These are phyloP conservation scores for Septoria petroselini DNA, from an alignment of 2,329 filamentous ascomycete species.

Conservation along the genomic window DNA sequence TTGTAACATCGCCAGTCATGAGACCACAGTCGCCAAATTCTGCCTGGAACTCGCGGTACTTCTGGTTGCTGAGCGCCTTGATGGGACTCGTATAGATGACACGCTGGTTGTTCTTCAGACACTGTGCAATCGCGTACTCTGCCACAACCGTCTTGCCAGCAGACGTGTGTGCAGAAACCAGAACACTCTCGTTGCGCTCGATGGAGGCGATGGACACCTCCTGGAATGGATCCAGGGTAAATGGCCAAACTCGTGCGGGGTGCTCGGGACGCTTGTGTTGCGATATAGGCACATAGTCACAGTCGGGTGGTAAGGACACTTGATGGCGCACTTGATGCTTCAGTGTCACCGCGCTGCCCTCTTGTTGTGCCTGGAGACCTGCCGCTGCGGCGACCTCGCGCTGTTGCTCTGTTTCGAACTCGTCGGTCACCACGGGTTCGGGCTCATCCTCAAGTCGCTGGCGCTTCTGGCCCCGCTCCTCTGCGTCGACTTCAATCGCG, in stretches of 20 bases:
- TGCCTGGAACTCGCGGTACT: constrained; percentile 92
- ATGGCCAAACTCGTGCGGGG: constrained; percentile 79
- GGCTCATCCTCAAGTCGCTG: constrained; percentile 62
- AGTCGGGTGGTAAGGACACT: constrained; percentile 84
- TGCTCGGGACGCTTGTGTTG: constrained; percentile 86
- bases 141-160: constrained; percentile 98
- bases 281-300: constrained; percentile 76
- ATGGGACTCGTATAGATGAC: constrained; percentile 99
- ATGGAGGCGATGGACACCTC: constrained; percentile 92
- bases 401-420: constrained; percentile 91
- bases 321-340: constrained; percentile 99
- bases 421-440: constrained; percentile 83
- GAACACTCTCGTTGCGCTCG: constrained; percentile 89
- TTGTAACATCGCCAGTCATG: constrained; percentile 99
- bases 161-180: constrained; percentile 95
- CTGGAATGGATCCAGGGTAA: constrained; percentile 96
- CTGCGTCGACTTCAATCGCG: constrained; percentile 40
- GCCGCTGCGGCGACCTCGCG: constrained; percentile 80
- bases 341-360: constrained; percentile 70
- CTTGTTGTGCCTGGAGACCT: constrained; percentile 62
- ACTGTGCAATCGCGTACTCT: constrained; percentile 97
- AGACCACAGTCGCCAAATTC: constrained; percentile 96
- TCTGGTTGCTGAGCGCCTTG: constrained; percentile 97
- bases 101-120: constrained; percentile 92
- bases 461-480: constrained; percentile 58